These are phyloP conservation scores for Oryza punctata DNA, from an alignment of 176 grass and related monocot species.

Conservation along the genomic window DNA sequence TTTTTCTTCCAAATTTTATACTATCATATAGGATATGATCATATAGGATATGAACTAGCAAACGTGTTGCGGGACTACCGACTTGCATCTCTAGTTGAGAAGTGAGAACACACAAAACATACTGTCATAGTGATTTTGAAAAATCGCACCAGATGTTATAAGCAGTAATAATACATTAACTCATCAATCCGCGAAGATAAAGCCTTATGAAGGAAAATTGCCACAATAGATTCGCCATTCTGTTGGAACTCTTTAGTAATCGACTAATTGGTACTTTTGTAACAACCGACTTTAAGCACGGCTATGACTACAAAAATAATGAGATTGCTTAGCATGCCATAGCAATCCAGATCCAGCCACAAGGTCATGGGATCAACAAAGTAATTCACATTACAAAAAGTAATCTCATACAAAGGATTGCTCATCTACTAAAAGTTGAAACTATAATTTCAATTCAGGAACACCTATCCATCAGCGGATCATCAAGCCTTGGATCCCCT, in stretches of 20 bases:
- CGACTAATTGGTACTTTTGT: not conserved
- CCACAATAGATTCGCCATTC: not conserved
- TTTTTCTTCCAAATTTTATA: too few relatives aligned
- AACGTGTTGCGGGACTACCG: too few relatives aligned
- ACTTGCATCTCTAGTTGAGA: too few relatives aligned
- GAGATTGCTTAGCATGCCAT: not conserved
- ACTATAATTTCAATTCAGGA: conserved; percentile 10
- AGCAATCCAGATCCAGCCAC: conserved; percentile 7
- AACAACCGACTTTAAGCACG: not conserved
- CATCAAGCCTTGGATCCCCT: conserved; percentile 60
- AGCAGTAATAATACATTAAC: not conserved
- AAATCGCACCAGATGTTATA: not conserved
- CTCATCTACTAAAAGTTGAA: conserved; percentile 21
- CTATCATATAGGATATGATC: too few relatives aligned
- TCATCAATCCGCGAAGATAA: not conserved
- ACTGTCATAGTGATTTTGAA: too few relatives aligned
- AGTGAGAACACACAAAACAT: too few relatives aligned
- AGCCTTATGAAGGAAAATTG: not conserved
- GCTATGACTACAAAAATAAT: conserved; percentile 26
- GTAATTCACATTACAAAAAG: not conserved
- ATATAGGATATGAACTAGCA: too few relatives aligned
- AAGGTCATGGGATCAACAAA: not conserved
- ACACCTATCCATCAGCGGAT: conserved; percentile 38
- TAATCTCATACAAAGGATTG: conserved; percentile 8
- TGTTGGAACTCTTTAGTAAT: not conserved